Base-by-base conservation (phyloP, 768 basidiomycete genomes). In the Trametes maxima region DNA sequence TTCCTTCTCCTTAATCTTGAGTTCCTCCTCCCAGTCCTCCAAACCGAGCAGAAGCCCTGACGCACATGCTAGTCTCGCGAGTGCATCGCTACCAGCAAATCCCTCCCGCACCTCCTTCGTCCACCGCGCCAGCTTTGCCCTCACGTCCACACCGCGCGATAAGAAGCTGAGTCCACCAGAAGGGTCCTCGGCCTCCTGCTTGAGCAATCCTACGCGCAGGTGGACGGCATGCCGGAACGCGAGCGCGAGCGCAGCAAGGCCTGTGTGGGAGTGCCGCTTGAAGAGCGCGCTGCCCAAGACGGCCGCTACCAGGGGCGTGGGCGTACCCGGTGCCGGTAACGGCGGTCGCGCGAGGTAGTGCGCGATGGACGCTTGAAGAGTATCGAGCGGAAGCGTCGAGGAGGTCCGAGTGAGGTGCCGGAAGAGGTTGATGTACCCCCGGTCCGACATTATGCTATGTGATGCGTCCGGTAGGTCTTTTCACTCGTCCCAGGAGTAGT, bases 11-110 rank as follows among this genome's bases (percentile, higher is more conserved):
- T 51, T 64, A 64, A 57, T 57, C 66, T 65, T 72, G 50, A 70
- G 67, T 65, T 75, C 74, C 14, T 43, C 50, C 60, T 62, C 77
- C 46, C 82, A 69, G 61, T 90, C 90, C 51, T 85, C 80, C 36
- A 89, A 70, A 0, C 88, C 91, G 13, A 86, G 70, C 33, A 92
- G 68, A 16, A 92, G 73, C 0, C 91, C 91, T 22, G 81, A 82
- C 57, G 80, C 83, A 49, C 84, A 85, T 5, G 85, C 84, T 17
- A 92, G 75, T 37, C 86, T 77, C 11, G 87, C 74, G 17, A 88
- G 75, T 0, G 88, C 77, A 64, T 85, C 80, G 3, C 89, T 88
- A 1, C 90, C 89, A 65, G 85, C 62, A 10, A 73, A 54, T 6
- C 68, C 71, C 33, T 61, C 70, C 48, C 69, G 47, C 19, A 71